Conservation (phyloP, 768 basidiomycete species). For the Tricholoma bakamatsutake region DNA sequence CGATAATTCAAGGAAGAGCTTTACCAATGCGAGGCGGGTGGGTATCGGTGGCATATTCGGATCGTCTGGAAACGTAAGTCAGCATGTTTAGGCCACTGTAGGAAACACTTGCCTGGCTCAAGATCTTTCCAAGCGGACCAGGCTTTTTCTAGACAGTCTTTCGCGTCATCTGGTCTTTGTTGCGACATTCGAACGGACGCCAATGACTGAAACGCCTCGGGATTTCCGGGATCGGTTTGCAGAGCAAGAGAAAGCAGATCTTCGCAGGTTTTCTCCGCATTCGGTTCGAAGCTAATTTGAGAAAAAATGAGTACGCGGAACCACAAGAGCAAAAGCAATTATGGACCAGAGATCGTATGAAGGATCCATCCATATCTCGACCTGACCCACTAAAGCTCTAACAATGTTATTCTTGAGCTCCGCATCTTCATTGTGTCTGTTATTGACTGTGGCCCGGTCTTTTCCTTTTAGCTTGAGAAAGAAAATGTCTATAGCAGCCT, state of each 20-base stretch:
- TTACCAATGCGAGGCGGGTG: conserved; percentile 67
- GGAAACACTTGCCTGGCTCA: conserved; percentile 35
- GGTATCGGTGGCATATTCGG: conserved; percentile 66
- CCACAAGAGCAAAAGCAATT: not conserved
- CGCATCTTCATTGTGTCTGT: conserved; percentile 39
- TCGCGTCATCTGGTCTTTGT: conserved; percentile 77
- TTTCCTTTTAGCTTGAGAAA: conserved; percentile 70
- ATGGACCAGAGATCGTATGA: conserved; percentile 79
- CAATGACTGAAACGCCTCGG: conserved; percentile 74
- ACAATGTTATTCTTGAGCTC: conserved; percentile 67
- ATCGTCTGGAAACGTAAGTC: conserved; percentile 41
- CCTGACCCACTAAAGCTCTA: conserved; percentile 78
- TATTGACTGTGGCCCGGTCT: conserved; percentile 41
- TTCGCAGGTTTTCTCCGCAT: conserved; percentile 80
- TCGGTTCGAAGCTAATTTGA: conserved; percentile 62
- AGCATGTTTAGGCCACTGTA: not conserved
- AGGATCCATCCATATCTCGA: conserved; percentile 96
- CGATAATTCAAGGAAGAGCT: conserved; percentile 73
- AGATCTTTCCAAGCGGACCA: conserved; percentile 70
- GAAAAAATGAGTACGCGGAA: not conserved
- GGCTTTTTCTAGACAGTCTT: conserved; percentile 56
- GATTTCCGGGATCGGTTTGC: conserved; percentile 64
- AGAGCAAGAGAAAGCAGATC: conserved; percentile 68
- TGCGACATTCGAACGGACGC: conserved; percentile 90
- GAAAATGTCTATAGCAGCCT: conserved; percentile 72